phyloP scores from a whole-genome alignment of 768 basidiomycete species.

The Inosperma sp. region DNA sequence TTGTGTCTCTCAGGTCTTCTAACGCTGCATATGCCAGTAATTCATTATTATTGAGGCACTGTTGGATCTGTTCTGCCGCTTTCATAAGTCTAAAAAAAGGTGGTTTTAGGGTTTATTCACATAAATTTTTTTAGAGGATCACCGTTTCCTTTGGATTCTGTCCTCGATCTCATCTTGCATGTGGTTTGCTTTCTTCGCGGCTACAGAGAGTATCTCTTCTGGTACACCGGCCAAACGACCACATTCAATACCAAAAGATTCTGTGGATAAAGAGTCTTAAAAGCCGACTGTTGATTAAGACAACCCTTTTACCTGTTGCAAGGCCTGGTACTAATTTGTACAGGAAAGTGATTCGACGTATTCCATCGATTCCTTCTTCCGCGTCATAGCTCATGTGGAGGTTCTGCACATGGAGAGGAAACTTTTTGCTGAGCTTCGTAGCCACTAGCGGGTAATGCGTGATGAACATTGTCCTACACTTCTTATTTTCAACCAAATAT shows the following conservation, averaged over 20 bases:
- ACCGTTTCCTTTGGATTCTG: constrained; percentile 50
- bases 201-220: constrained; percentile 58
- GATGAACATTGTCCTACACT: constrained; percentile 83
- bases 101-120: neutral
- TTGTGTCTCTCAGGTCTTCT: constrained; percentile 25
- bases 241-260: constrained; percentile 92
- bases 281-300: too few relatives aligned
- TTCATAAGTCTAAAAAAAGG: constrained; percentile 19
- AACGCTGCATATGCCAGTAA: constrained; percentile 19
- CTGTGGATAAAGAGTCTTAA: constrained; percentile 23
- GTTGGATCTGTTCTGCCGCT: constrained; percentile 25
- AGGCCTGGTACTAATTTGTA: constrained; percentile 72
- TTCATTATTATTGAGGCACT: constrained; percentile 19
- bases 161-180: constrained; percentile 53
- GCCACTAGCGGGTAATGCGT: constrained; percentile 92
- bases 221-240: constrained; percentile 83
- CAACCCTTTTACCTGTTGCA: constrained; percentile 50
- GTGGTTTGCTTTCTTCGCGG: constrained; percentile 47
- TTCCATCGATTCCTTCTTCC: constrained; percentile 64
- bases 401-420: constrained; percentile 62
- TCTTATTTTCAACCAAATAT: constrained; percentile 53
- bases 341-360: constrained; percentile 79
- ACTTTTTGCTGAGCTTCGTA: constrained; percentile 54
- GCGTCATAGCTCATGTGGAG: constrained; percentile 84
- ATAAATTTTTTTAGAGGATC: constrained; percentile 9